A percentile compares a stretch with the other conserved stretches of the same genome.
These are phyloP conservation scores for Nannochloris sp. DNA, from an alignment of 139 green algal species.

Conservation along the genomic window DNA sequence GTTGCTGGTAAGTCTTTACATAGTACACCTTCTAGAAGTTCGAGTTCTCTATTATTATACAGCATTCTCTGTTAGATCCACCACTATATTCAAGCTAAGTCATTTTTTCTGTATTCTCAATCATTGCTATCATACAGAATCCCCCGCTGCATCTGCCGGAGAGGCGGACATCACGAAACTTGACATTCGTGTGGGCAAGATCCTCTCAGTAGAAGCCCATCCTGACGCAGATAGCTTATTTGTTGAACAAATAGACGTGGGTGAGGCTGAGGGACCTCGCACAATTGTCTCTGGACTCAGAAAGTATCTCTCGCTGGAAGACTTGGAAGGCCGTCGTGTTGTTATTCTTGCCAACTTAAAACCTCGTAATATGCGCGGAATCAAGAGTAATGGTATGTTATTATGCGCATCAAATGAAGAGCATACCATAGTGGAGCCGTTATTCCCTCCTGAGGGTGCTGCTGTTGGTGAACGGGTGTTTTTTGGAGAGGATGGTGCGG, in stretches of 20 bases:
- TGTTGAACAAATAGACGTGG: constrained; percentile 91
- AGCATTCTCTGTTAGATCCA: no score
- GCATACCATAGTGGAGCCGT: constrained; percentile 71
- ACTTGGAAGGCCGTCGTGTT: constrained; percentile 70
- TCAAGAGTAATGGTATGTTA: constrained; percentile 82
- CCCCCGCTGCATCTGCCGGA: background rate
- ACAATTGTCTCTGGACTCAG: constrained; percentile 85
- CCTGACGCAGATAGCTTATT: constrained; percentile 89
- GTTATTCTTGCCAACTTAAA: constrained; percentile 92
- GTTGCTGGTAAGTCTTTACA: no score
- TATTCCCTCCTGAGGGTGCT: constrained; percentile 65
- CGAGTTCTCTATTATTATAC: no score
- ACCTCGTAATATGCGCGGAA: constrained; percentile 87
- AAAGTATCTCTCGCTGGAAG: constrained; percentile 82
- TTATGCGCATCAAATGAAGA: constrained; percentile 81
- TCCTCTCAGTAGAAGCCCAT: constrained; percentile 63
- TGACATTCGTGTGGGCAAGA: constrained; percentile 80
- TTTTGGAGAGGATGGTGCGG: constrained; percentile 37
- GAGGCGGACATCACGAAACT: constrained; percentile 31
- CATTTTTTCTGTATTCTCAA: no score
- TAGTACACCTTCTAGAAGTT: no score
- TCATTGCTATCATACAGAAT: background rate
- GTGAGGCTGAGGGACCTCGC: constrained; percentile 63
- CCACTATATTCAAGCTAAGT: no score
- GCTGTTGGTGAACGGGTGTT: constrained; percentile 63